Percentiles rank a stretch among this genome's conserved stretches.
Evolutionary conservation across 2,329 filamentous ascomycete species (phyloP).

Genomic region (Epichloe baconii): DNA sequence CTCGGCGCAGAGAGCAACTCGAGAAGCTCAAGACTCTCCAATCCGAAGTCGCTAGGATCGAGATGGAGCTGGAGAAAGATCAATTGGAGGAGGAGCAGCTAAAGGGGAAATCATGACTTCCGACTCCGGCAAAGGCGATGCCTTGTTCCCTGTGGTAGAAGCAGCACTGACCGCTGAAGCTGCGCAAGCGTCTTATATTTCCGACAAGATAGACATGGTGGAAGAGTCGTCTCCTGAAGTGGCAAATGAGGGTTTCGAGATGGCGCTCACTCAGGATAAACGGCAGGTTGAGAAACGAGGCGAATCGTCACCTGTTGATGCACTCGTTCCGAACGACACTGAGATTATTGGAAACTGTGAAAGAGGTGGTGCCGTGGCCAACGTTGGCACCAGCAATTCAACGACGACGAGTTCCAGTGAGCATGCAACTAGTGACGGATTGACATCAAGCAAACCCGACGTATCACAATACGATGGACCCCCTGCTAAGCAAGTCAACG

Average conservation of each 20-base stretch:
- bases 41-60: constrained; percentile 32
- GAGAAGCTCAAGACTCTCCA: constrained; percentile 33
- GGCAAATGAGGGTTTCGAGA: background rate
- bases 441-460: background rate
- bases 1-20: constrained; percentile 25
- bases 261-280: background rate
- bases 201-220: background rate
- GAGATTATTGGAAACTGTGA: background rate
- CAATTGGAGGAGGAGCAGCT: constrained; percentile 21
- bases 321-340: background rate
- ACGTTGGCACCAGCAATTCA: background rate
- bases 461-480: background rate
- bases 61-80: constrained; percentile 33
- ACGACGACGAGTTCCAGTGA: background rate
- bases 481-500: background rate
- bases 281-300: background rate
- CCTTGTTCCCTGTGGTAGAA: background rate
- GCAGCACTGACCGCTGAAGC: background rate
- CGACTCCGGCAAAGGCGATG: constrained; percentile 9
- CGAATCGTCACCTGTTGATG: background rate
- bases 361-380: background rate
- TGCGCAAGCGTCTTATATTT: background rate
- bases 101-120: constrained; percentile 13
- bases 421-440: background rate
- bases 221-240: background rate